Percentiles rank a stretch among this genome's conserved stretches.
These are phyloP conservation scores for Calocybe indica DNA, from an alignment of 768 basidiomycete species.

Conservation along the genomic window DNA sequence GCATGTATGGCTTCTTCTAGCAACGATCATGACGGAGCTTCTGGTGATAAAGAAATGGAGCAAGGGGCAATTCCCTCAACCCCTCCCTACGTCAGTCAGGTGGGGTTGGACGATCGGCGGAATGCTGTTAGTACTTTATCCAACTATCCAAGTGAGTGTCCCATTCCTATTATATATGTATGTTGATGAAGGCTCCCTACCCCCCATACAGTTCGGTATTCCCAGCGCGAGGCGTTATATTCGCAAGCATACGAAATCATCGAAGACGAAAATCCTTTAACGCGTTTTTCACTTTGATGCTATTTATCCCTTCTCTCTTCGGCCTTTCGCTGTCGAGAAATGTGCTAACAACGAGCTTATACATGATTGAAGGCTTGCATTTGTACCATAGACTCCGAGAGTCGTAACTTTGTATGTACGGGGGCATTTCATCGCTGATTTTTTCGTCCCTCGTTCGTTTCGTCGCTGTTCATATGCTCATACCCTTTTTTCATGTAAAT, in stretches of 20 bases:
- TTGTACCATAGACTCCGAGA: too few relatives aligned
- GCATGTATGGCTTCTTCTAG: slow-evolving; percentile 81
- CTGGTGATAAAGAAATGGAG: slow-evolving; percentile 83
- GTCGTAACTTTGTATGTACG: too few relatives aligned
- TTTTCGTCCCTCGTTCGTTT: too few relatives aligned
- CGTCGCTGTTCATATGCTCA: too few relatives aligned
- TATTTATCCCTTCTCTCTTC: too few relatives aligned
- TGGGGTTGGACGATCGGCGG: slow-evolving; percentile 62
- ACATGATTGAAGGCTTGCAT: too few relatives aligned
- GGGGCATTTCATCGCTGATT: too few relatives aligned
- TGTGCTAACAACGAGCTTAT: background rate
- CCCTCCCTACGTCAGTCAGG: slow-evolving; percentile 57
- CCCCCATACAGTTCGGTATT: slow-evolving; percentile 50
- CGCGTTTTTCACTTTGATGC: background rate
- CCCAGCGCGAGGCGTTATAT: slow-evolving; percentile 52
- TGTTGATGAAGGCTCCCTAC: slow-evolving; percentile 3
- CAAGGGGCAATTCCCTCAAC: slow-evolving; percentile 58
- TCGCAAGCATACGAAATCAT: slow-evolving; percentile 30
- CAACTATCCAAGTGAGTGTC: slow-evolving; percentile 52
- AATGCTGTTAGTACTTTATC: slow-evolving; percentile 62
- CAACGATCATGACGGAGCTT: slow-evolving; percentile 79
- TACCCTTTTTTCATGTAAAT: too few relatives aligned
- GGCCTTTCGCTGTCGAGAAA: background rate
- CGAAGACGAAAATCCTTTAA: slow-evolving; percentile 29
- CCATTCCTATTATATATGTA: slow-evolving; percentile 4